phyloP scores from a whole-genome alignment of 2,329 filamentous ascomycete species.

The Aureobasidium sp. region DNA sequence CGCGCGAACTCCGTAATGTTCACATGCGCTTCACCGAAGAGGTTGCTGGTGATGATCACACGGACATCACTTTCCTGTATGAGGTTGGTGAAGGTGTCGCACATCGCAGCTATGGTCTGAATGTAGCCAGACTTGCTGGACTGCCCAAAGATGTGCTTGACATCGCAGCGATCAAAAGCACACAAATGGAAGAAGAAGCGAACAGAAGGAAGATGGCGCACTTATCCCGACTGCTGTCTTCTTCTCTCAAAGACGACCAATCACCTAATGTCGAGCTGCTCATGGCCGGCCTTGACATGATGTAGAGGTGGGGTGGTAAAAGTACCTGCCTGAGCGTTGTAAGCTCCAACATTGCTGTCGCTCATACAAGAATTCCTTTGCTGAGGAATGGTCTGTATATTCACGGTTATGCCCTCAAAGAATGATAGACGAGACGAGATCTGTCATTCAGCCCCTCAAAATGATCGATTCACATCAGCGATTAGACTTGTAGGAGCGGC shows the following conservation, averaged over 20 bases:
- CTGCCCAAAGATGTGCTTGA: constrained; percentile 72
- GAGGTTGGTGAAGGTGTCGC: constrained; percentile 86
- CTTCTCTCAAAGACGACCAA: constrained; percentile 20
- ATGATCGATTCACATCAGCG: neutral
- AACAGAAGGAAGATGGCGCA: constrained; percentile 52
- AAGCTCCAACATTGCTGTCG: neutral
- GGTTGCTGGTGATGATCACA: constrained; percentile 46
- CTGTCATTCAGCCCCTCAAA: neutral
- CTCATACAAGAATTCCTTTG: neutral
- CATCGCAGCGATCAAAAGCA: constrained; percentile 70
- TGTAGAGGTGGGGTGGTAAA: constrained; percentile 19
- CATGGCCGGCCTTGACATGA: constrained; percentile 37
- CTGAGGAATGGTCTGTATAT: neutral
- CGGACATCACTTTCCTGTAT: constrained; percentile 90
- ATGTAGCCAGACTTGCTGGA: constrained; percentile 80
- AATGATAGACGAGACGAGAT: neutral
- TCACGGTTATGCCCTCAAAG: neutral
- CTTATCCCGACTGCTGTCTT: constrained; percentile 22
- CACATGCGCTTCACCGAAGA: constrained; percentile 81
- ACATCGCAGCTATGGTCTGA: constrained; percentile 88
- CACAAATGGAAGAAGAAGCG: constrained; percentile 69
- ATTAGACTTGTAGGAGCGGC: neutral
- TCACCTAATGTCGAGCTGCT: constrained; percentile 32
- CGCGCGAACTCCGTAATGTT: constrained; percentile 68
- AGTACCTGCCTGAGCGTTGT: neutral